phyloP scores from a whole-genome alignment of 1,139 yeast genomes.

The Suhomyces maxii region DNA sequence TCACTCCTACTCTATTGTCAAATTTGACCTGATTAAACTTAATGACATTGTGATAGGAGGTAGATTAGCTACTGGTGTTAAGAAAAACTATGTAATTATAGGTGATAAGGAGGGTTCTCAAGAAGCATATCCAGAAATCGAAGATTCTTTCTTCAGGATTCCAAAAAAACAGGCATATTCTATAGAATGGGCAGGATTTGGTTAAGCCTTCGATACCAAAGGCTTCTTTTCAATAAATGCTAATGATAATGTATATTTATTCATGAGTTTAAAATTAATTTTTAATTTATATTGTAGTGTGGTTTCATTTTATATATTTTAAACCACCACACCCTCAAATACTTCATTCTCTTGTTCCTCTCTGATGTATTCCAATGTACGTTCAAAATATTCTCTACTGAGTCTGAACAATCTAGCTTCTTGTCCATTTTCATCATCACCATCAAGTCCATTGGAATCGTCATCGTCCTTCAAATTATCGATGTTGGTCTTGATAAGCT shows the following conservation, averaged over 20 bases:
- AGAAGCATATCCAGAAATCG: conserved; percentile 1
- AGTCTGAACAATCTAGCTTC: conserved; percentile 37
- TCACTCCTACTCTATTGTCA: conserved; percentile 83
- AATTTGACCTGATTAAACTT: conserved; percentile 50
- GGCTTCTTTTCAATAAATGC: background rate
- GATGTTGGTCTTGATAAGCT: conserved; percentile 75
- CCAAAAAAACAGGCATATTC: conserved; percentile 48
- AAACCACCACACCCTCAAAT: conserved; percentile 42
- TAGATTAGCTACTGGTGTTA: conserved; percentile 87
- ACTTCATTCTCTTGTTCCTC: conserved; percentile 65
- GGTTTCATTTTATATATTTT: background rate
- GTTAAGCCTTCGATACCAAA: conserved; percentile 28
- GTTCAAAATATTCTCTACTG: conserved; percentile 48
- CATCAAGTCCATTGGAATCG: conserved; percentile 19
- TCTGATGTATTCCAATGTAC: conserved; percentile 66
- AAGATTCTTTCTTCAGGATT: background rate
- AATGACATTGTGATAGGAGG: conserved; percentile 77
- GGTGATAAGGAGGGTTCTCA: conserved; percentile 28
- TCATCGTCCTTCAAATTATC: conserved; percentile 47
- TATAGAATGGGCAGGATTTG: conserved; percentile 83
- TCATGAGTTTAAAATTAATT: too few relatives aligned
- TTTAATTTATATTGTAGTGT: background rate
- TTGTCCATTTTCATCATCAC: conserved; percentile 24
- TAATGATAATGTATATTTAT: background rate
- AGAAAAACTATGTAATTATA: conserved; percentile 77